Percentiles rank a stretch among this genome's conserved stretches.
Conservation (phyloP, 352 stramenopile genomes). For the Globisporangium alternatum region DNA sequence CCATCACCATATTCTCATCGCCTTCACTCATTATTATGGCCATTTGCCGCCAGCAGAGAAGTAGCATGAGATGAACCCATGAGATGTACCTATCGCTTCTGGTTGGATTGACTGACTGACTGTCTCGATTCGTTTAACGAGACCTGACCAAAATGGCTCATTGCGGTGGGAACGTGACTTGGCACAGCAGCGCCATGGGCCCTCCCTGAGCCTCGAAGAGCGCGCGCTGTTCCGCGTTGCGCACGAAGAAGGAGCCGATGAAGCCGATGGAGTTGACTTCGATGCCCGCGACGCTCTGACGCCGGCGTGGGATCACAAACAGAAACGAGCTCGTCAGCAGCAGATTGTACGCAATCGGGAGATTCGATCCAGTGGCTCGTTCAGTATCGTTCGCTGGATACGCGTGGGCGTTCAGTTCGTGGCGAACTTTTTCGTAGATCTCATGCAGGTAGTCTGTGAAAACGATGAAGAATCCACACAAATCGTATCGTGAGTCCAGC, state of each 20-base stretch:
- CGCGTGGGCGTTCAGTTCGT: slow-evolving; percentile 33
- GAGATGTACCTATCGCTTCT: too few species aligned
- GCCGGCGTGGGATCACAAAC: slow-evolving; percentile 63
- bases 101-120: too few species aligned
- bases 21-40: background rate
- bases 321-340: slow-evolving; percentile 73
- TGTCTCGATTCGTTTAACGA: too few species aligned
- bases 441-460: slow-evolving; percentile 29
- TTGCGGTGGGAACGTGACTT: slow-evolving; percentile 56
- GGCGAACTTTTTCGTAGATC: slow-evolving; percentile 50
- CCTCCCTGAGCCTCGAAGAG: slow-evolving; percentile 47
- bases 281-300: slow-evolving; percentile 52
- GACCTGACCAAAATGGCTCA: too few species aligned
- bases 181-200: slow-evolving; percentile 52
- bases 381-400: slow-evolving; percentile 22
- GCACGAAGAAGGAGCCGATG: slow-evolving; percentile 77
- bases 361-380: background rate
- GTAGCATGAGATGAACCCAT: background rate
- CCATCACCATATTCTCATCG: background rate
- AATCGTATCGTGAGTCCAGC: slow-evolving; percentile 3
- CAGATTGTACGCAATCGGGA: slow-evolving; percentile 71
- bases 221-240: slow-evolving; percentile 52
- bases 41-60: background rate
- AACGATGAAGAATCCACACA: background rate
- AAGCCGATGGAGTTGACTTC: slow-evolving; percentile 87